These are phyloP conservation scores for Porodaedalea pini DNA, from an alignment of 1,284 basidiomycete species.

Conservation along the genomic window DNA sequence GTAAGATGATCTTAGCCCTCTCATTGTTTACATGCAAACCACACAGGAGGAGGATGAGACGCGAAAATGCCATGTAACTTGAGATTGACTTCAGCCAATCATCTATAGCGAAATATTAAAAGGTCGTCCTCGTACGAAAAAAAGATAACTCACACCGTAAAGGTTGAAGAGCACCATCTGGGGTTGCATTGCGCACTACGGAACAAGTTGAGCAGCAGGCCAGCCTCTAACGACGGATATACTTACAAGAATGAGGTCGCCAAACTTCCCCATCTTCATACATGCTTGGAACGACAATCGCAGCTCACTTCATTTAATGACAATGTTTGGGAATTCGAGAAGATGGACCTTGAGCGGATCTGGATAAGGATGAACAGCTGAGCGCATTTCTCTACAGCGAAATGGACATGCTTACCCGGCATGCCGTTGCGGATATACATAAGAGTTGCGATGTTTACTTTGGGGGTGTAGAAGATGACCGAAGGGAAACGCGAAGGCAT, in stretches of 20 bases:
- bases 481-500: no score
- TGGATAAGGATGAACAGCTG: constrained; percentile 28
- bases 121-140: background rate
- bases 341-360: constrained; percentile 97
- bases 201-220: constrained; percentile 17
- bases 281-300: constrained; percentile 99
- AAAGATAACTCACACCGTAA: constrained; percentile 57
- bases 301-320: constrained; percentile 98
- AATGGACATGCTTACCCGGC: constrained; percentile 59
- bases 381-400: background rate
- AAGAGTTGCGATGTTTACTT: no score
- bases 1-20: constrained; percentile 94
- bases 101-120: constrained; percentile 45
- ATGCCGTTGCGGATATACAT: constrained; percentile 99
- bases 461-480: no score
- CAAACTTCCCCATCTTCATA: constrained; percentile 99
- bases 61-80: constrained; percentile 98
- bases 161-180: constrained; percentile 99
- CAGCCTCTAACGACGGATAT: background rate
- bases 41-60: constrained; percentile 91
- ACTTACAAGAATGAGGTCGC: constrained; percentile 86
- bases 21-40: constrained; percentile 99
- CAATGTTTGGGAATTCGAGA: constrained; percentile 99
- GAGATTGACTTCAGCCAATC: constrained; percentile 99
- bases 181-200: constrained; percentile 90